Evolutionary conservation across 2,329 filamentous ascomycete species (phyloP).

Genomic region (Cladorrhinum sp.): DNA sequence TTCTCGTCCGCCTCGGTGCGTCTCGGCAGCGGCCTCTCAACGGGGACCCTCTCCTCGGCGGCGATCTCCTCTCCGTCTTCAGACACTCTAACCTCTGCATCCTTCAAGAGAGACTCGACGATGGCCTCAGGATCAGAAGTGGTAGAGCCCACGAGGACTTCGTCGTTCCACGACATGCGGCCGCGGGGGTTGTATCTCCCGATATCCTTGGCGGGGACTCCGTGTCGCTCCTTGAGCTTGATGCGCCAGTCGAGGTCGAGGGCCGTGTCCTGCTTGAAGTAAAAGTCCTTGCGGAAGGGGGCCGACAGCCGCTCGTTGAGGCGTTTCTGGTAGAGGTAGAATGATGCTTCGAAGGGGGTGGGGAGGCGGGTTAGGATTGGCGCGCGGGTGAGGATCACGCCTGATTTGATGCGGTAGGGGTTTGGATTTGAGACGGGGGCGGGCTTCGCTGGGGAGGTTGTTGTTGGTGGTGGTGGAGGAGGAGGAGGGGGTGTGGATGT

Average conservation of each 20-base stretch:
- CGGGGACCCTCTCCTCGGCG: constrained; percentile 58
- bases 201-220: constrained; percentile 77
- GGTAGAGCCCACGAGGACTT: constrained; percentile 71
- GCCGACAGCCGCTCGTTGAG: constrained; percentile 88
- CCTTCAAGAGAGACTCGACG: constrained; percentile 67
- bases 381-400: constrained; percentile 82
- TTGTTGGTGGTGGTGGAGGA: constrained; percentile 32
- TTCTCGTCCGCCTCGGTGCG: constrained; percentile 74
- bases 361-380: constrained; percentile 82
- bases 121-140: constrained; percentile 63
- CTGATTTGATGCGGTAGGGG: constrained; percentile 53
- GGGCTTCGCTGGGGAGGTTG: constrained; percentile 25
- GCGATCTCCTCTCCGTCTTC: constrained; percentile 59
- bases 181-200: constrained; percentile 66
- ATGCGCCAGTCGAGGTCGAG: constrained; percentile 85
- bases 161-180: constrained; percentile 82
- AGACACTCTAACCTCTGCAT: constrained; percentile 64
- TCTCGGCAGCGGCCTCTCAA: constrained; percentile 68
- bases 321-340: constrained; percentile 95
- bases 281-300: constrained; percentile 87
- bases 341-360: constrained; percentile 85
- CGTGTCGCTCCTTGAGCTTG: constrained; percentile 70
- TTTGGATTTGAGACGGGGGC: constrained; percentile 30
- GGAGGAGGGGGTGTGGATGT: constrained; percentile 26
- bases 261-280: constrained; percentile 88